Conservation (phyloP, 2,329 filamentous ascomycete genomes). For the Cladosporium sp. region DNA sequence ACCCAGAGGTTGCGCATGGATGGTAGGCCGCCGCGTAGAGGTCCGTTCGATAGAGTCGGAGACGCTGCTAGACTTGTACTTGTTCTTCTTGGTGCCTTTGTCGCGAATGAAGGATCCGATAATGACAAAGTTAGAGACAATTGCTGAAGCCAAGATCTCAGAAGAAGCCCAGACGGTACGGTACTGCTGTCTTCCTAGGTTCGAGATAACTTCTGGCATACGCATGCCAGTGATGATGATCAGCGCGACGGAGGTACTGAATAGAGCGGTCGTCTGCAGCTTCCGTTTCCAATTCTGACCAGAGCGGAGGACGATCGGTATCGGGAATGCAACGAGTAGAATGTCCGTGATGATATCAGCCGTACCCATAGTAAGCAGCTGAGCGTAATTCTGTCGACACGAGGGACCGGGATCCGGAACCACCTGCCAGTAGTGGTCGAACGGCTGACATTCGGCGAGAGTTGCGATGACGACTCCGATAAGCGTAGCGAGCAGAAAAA, state of each 20-base stretch:
- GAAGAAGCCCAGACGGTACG: conserved; percentile 84
- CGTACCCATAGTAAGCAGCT: conserved; percentile 83
- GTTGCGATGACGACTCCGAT: conserved; percentile 73
- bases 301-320: conserved; percentile 77
- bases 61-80: conserved; percentile 58
- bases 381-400: conserved; percentile 80
- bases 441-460: conserved; percentile 68
- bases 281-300: conserved; percentile 73
- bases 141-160: conserved; percentile 82
- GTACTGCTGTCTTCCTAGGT: conserved; percentile 71
- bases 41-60: conserved; percentile 49
- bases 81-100: conserved; percentile 80
- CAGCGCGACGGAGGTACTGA: conserved; percentile 75
- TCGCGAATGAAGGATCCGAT: conserved; percentile 90
- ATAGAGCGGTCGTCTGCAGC: conserved; percentile 69
- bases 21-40: conserved; percentile 56
- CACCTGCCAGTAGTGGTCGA: conserved; percentile 53
- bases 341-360: conserved; percentile 87
- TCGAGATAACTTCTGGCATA: conserved; percentile 67
- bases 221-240: conserved; percentile 75
- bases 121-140: conserved; percentile 80
- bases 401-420: conserved; percentile 71
- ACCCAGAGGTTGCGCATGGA: conserved; percentile 63
- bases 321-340: conserved; percentile 78
- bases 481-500: conserved; percentile 72